Percentiles rank a stretch among this genome's conserved stretches.
Evolutionary conservation across 2,329 filamentous ascomycete genomes (phyloP).

Genomic region (Tolypocladium ovalisporum): DNA sequence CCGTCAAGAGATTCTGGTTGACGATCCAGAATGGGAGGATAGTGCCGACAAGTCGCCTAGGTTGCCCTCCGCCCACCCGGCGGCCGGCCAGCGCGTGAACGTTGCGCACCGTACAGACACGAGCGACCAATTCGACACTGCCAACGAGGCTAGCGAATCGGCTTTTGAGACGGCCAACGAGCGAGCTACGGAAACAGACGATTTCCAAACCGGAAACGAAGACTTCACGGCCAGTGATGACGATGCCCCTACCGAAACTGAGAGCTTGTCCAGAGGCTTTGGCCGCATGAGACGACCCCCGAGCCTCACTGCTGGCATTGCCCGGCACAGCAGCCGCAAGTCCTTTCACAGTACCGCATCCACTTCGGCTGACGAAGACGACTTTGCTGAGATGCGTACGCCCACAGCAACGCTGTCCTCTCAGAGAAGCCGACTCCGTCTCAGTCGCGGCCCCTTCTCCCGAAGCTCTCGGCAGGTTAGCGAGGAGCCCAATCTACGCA

Average conservation of each 20-base stretch:
- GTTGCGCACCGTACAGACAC: constrained; percentile 29
- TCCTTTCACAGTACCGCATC: constrained; percentile 85
- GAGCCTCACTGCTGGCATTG: constrained; percentile 24
- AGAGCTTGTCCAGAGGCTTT: constrained; percentile 41
- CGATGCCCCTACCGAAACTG: constrained; percentile 85
- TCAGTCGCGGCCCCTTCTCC: constrained; percentile 50
- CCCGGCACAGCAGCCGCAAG: constrained; percentile 40
- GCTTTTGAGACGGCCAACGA: constrained; percentile 65
- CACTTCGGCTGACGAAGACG: constrained; percentile 68
- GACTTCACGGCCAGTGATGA: constrained; percentile 66
- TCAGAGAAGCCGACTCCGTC: constrained; percentile 61
- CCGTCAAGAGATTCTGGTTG: constrained; percentile 66
- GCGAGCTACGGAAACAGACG: constrained; percentile 76
- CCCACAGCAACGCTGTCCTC: constrained; percentile 48
- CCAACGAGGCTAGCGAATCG: constrained; percentile 62
- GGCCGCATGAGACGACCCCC: constrained; percentile 30
- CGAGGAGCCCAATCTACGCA: constrained; percentile 45
- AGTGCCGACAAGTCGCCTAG: constrained; percentile 31
- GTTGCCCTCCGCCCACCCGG: constrained; percentile 11
- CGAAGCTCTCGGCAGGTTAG: constrained; percentile 51
- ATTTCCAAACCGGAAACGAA: constrained; percentile 89
- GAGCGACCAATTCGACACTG: constrained; percentile 67
- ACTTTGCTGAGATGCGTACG: constrained; percentile 45
- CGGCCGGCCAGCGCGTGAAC: constrained; percentile 6
- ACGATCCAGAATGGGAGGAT: constrained; percentile 88